Conservation (phyloP, 2,329 filamentous ascomycete genomes). For the Phialophora macrospora region DNA sequence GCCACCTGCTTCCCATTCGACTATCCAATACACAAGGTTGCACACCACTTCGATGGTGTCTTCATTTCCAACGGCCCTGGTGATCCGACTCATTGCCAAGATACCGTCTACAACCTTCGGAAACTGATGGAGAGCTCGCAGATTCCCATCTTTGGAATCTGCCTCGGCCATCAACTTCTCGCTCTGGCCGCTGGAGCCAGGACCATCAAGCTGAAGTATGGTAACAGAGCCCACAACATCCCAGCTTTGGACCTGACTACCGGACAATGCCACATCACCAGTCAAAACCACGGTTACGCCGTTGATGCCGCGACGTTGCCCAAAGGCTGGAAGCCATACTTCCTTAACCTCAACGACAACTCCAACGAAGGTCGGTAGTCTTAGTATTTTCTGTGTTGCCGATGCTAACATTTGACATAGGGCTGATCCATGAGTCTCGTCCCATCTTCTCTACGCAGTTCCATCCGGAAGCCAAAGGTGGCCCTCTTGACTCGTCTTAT, state of each 20-base stretch:
- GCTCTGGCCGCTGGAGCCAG: constrained; percentile 85
- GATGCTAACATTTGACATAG: constrained; percentile 40
- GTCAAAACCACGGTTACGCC: constrained; percentile 97
- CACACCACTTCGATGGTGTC: constrained; percentile 95
- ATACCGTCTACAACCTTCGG: constrained; percentile 88
- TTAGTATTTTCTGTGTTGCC: not conserved
- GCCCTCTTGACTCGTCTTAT: constrained; percentile 92
- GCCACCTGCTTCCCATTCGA: constrained; percentile 95
- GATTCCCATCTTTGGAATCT: constrained; percentile 96
- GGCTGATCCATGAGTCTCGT: constrained; percentile 92
- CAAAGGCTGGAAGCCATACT: constrained; percentile 94
- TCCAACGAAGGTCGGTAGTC: constrained; percentile 77
- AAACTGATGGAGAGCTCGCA: constrained; percentile 90
- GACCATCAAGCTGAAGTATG: constrained; percentile 98
- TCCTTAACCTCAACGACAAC: constrained; percentile 96
- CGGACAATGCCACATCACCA: constrained; percentile 97
- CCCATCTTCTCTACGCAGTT: constrained; percentile 99
- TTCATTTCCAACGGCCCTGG: constrained; percentile 99
- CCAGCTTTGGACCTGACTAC: constrained; percentile 92
- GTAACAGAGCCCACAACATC: constrained; percentile 98
- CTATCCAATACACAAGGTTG: constrained; percentile 97
- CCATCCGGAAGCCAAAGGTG: constrained; percentile 97
- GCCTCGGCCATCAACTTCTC: constrained; percentile 93
- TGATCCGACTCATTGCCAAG: constrained; percentile 94
- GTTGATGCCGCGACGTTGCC: constrained; percentile 84